Conservation (phyloP, 129 eudicot genomes). For the Ambrosia trifida region DNA sequence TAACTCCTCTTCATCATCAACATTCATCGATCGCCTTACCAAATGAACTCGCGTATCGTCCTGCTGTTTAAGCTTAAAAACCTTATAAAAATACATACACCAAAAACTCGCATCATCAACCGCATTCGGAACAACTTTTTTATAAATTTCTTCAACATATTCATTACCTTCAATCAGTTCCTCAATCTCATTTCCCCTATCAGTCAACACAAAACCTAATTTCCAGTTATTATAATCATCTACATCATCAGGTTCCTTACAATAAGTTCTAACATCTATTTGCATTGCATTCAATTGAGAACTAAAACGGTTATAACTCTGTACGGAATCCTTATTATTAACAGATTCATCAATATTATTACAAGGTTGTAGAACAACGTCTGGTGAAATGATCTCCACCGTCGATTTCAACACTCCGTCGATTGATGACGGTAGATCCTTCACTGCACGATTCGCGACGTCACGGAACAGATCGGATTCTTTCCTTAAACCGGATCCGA, state of each 20-base stretch:
- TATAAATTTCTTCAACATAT: slow-evolving; percentile 45
- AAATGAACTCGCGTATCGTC: slow-evolving; percentile 70
- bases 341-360: slow-evolving; percentile 34
- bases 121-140: slow-evolving; percentile 50
- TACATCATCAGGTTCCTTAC: slow-evolving; percentile 65
- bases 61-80: slow-evolving; percentile 60
- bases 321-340: slow-evolving; percentile 23
- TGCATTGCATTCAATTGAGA: slow-evolving; percentile 59
- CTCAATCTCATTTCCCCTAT: slow-evolving; percentile 57
- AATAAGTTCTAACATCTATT: slow-evolving; percentile 49
- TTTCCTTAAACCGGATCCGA: slow-evolving; percentile 62
- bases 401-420: slow-evolving; percentile 60
- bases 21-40: slow-evolving; percentile 57
- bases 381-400: slow-evolving; percentile 54
- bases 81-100: slow-evolving; percentile 70
- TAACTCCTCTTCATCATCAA: slow-evolving; percentile 75
- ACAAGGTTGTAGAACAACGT: slow-evolving; percentile 35
- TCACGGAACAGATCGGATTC: slow-evolving; percentile 70
- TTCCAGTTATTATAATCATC: slow-evolving; percentile 75
- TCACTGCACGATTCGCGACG: slow-evolving; percentile 69
- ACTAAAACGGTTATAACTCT: slow-evolving; percentile 52
- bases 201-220: too few relatives aligned
- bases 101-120: slow-evolving; percentile 67
- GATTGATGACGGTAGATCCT: slow-evolving; percentile 72
- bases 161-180: slow-evolving; percentile 51